Percentiles rank a stretch among this genome's conserved stretches.
Conservation (phyloP, 305 asterid species). For the Fraxinus ornus region DNA sequence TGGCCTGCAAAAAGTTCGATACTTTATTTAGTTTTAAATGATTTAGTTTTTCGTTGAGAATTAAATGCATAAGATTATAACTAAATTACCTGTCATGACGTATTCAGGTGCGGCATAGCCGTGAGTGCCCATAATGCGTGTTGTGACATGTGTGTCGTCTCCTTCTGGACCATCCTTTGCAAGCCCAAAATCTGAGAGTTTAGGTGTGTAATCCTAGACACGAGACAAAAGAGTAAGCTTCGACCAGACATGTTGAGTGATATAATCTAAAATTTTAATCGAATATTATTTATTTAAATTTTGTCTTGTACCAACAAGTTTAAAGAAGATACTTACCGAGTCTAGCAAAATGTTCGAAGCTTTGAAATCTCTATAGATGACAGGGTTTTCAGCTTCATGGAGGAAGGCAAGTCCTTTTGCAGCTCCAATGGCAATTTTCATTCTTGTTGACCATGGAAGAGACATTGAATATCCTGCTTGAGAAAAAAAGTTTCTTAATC, state of each 20-base stretch:
- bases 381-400: slow-evolving; percentile 31
- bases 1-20: slow-evolving; percentile 26
- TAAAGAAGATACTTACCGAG: slow-evolving; percentile 19
- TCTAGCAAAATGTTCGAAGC: slow-evolving; percentile 39
- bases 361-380: slow-evolving; percentile 37
- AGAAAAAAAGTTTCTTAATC: not conserved
- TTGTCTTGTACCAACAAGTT: not conserved
- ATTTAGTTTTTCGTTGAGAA: not conserved
- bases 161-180: slow-evolving; percentile 43
- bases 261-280: not conserved
- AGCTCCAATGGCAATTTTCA: slow-evolving; percentile 39
- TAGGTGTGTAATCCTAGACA: slow-evolving; percentile 23
- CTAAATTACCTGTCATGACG: slow-evolving; percentile 35
- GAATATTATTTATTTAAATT: not conserved
- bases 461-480: slow-evolving; percentile 33
- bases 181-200: slow-evolving; percentile 38
- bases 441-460: slow-evolving; percentile 34
- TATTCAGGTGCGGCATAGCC: slow-evolving; percentile 43
- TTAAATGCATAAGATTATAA: not conserved
- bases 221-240: slow-evolving; percentile 1
- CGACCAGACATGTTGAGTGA: slow-evolving; percentile 8
- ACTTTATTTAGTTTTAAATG: not conserved
- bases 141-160: slow-evolving; percentile 37
- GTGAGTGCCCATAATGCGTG: slow-evolving; percentile 40
- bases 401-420: slow-evolving; percentile 40